Percentiles rank a stretch among this genome's conserved stretches.
phyloP scores from a whole-genome alignment of 306 rosid genomes.

The Quercus gilva region DNA sequence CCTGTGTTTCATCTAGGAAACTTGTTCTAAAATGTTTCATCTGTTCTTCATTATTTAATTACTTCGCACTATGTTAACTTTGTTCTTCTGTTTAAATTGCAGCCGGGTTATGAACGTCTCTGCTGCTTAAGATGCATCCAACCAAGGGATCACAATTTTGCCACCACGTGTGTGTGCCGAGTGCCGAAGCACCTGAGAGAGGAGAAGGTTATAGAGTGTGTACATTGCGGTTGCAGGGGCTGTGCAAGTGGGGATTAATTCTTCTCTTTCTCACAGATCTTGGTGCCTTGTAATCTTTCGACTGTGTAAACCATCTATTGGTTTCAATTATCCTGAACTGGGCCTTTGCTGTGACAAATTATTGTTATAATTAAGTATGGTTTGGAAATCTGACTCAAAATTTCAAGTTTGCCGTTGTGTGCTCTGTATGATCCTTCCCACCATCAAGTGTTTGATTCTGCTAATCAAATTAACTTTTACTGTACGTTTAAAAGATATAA shows the following conservation, averaged over 20 bases:
- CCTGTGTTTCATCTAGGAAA: neutral
- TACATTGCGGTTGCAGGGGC: constrained; percentile 85
- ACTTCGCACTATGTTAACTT: neutral
- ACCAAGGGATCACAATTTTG: constrained; percentile 89
- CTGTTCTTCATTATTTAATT: neutral
- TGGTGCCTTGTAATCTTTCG: neutral
- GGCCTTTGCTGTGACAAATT: neutral
- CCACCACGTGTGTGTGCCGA: constrained; percentile 85
- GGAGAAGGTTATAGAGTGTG: constrained; percentile 86
- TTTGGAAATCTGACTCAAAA: neutral
- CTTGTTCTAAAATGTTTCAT: neutral
- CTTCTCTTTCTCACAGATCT: neutral
- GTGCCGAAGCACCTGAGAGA: constrained; percentile 88
- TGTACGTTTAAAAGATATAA: too few relatives aligned
- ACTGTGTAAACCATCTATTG: neutral
- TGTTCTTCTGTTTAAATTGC: constrained; percentile 25
- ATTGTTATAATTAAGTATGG: neutral
- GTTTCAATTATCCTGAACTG: neutral
- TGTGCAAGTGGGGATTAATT: constrained; percentile 87
- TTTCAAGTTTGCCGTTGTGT: neutral
- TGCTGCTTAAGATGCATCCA: constrained; percentile 92
- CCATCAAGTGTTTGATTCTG: neutral
- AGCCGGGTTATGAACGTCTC: constrained; percentile 89
- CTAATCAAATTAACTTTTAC: neutral
- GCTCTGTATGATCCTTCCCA: neutral